These are phyloP conservation scores for Mallotus japonicus DNA, from an alignment of 441 rosid genomes.

Conservation along the genomic window DNA sequence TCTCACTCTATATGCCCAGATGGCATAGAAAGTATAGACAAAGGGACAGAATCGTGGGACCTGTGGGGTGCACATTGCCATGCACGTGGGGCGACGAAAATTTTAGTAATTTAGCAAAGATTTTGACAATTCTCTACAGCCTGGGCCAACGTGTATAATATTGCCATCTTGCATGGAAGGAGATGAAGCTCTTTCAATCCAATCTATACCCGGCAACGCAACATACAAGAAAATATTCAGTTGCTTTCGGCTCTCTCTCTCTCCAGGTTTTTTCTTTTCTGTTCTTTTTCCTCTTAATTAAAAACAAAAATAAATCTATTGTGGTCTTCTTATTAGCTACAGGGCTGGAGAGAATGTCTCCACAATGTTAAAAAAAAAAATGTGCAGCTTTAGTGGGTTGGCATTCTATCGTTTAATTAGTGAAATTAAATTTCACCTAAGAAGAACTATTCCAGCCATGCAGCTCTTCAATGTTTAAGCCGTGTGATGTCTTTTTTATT, in stretches of 20 bases:
- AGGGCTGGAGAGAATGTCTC: too few relatives aligned
- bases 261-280: too few relatives aligned
- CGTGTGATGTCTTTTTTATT: too few relatives aligned
- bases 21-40: constrained; percentile 7
- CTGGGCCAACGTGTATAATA: not conserved
- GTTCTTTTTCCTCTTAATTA: not conserved
- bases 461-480: too few relatives aligned
- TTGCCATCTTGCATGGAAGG: not conserved
- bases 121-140: constrained; percentile 22
- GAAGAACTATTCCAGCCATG: too few relatives aligned
- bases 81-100: constrained; percentile 23
- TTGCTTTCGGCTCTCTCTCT: constrained; percentile 2
- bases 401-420: too few relatives aligned
- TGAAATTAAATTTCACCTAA: too few relatives aligned
- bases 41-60: constrained; percentile 20
- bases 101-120: constrained; percentile 22
- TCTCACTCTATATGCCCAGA: not conserved
- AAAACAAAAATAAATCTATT: too few relatives aligned
- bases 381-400: too few relatives aligned
- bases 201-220: not conserved
- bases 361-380: too few relatives aligned
- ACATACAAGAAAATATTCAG: not conserved
- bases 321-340: too few relatives aligned
- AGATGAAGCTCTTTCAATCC: not conserved
- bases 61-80: constrained; percentile 25